Conservation (phyloP, 495 filamentous ascomycete genomes). For the Bombardia bombarda region DNA sequence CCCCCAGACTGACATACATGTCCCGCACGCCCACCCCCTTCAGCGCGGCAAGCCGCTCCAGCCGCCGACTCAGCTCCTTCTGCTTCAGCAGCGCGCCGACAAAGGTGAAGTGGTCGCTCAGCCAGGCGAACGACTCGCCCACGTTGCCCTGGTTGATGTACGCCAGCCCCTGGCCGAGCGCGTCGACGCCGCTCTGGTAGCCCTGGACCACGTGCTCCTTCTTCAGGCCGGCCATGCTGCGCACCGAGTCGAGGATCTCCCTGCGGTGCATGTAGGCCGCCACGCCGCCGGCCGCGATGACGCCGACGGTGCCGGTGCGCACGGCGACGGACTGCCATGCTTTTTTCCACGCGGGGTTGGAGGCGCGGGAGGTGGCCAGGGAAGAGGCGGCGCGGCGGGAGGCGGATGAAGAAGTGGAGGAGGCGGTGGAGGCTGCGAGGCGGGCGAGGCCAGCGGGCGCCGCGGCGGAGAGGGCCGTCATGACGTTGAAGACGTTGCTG, state of each 20-base stretch:
- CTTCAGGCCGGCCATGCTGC: conserved; percentile 28
- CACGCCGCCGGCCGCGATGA: conserved; percentile 82
- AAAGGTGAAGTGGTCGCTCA: conserved; percentile 41
- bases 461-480: conserved; percentile 49
- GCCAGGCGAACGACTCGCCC: conserved; percentile 37
- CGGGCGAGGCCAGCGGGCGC: conserved; percentile 41
- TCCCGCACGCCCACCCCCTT: conserved; percentile 28
- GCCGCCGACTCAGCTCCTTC: conserved; percentile 29
- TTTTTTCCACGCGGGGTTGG: conserved; percentile 44
- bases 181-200: conserved; percentile 36
- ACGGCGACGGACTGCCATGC: conserved; percentile 77
- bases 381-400: conserved; percentile 36
- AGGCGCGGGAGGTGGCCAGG: conserved; percentile 15
- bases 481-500: conserved; percentile 62
- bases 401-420: too few relatives aligned
- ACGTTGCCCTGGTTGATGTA: conserved; percentile 42
- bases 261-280: conserved; percentile 77
- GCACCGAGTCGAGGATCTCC: conserved; percentile 54
- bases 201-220: conserved; percentile 31
- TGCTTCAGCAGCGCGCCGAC: conserved; percentile 37
- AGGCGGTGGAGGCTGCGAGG: too few relatives aligned
- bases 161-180: conserved; percentile 40
- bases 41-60: conserved; percentile 33
- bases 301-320: conserved; percentile 76
- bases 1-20: conserved; percentile 33